phyloP scores from a whole-genome alignment of 1,139 yeast species.

The Hansenula anomala region DNA sequence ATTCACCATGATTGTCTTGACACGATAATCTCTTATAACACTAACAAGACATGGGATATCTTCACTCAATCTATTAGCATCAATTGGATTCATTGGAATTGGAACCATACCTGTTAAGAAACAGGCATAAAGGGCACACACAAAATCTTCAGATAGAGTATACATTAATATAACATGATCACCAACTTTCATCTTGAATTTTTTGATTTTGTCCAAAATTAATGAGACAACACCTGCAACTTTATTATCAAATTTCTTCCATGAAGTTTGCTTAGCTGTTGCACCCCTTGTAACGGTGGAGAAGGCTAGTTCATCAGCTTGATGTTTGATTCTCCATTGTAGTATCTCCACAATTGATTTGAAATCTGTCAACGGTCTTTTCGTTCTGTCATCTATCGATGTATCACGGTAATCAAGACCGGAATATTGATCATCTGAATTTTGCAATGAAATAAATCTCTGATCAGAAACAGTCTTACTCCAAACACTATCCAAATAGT shows the following conservation, averaged over 20 bases:
- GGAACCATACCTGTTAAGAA: constrained; percentile 76
- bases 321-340: constrained; percentile 71
- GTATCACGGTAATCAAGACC: constrained; percentile 74
- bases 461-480: constrained; percentile 61
- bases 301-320: constrained; percentile 79
- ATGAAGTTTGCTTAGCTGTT: constrained; percentile 49
- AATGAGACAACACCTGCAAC: constrained; percentile 69
- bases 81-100: constrained; percentile 76
- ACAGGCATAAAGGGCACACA: constrained; percentile 83
- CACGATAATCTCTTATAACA: constrained; percentile 64
- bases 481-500: constrained; percentile 82
- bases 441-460: constrained; percentile 46
- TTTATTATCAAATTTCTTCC: constrained; percentile 80
- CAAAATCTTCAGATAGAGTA: constrained; percentile 83
- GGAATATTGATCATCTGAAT: constrained; percentile 59
- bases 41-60: constrained; percentile 69
- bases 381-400: constrained; percentile 73
- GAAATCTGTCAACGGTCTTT: constrained; percentile 69
- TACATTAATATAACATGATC: constrained; percentile 77
- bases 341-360: constrained; percentile 67
- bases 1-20: constrained; percentile 71
- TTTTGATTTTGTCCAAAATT: constrained; percentile 41
- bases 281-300: constrained; percentile 49
- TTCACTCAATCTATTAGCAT: constrained; percentile 63
- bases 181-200: constrained; percentile 58